Conservation (phyloP, 1,284 basidiomycete genomes). For the Sanghuangporus sanghuang region DNA sequence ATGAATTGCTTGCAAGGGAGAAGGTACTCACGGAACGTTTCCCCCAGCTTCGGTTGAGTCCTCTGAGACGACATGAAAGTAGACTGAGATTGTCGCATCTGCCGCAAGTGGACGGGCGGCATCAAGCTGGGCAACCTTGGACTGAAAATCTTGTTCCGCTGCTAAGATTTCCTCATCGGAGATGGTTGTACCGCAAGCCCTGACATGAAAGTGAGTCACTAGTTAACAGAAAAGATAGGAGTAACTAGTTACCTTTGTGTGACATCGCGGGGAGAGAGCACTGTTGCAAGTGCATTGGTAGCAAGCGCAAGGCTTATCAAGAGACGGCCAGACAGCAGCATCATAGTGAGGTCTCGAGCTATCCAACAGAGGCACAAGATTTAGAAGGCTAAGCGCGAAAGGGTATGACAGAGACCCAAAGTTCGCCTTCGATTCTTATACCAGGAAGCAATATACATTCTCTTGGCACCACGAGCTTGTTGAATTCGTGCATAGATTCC, state of each 20-base stretch:
- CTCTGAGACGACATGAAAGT: constrained; percentile 44
- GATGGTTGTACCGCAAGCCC: constrained; percentile 32
- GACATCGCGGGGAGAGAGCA: neutral
- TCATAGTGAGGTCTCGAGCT: neutral
- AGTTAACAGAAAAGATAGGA: neutral
- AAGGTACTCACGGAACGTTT: constrained; percentile 35
- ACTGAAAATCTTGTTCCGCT: constrained; percentile 30
- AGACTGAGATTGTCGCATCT: constrained; percentile 30
- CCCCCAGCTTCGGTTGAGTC: constrained; percentile 36
- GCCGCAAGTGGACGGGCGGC: constrained; percentile 24
- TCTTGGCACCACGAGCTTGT: no score
- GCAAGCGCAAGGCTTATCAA: neutral
- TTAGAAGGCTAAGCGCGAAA: no score
- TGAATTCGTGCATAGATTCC: no score
- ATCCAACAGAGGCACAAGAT: neutral
- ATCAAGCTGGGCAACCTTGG: constrained; percentile 27
- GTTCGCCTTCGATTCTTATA: no score
- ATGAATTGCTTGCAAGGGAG: neutral
- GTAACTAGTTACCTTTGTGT: neutral
- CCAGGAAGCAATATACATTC: no score
- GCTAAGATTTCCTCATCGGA: constrained; percentile 31
- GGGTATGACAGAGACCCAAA: no score
- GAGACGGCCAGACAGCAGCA: neutral
- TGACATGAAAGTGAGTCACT: neutral
- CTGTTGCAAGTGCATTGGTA: neutral